phyloP scores from a whole-genome alignment of 768 basidiomycete genomes.

The Mycena leptocephala region DNA sequence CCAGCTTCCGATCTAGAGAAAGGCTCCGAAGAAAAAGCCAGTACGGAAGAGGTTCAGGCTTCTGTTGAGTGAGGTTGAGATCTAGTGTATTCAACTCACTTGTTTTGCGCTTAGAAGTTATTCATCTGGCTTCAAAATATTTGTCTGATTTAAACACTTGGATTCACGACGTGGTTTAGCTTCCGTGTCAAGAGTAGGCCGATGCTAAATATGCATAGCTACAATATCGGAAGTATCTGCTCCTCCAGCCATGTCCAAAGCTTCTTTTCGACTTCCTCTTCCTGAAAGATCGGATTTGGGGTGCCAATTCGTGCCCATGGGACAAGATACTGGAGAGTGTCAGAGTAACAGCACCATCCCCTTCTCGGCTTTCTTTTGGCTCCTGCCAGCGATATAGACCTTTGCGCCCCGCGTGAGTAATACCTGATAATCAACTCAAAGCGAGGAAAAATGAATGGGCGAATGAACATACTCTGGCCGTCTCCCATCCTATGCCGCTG shows the following conservation, averaged over 20 bases:
- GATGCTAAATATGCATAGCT: neutral
- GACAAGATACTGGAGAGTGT: constrained; percentile 51
- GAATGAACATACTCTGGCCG: neutral
- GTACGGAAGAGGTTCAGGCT: neutral
- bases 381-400: constrained; percentile 2
- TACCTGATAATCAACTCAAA: neutral
- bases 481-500: constrained; percentile 8
- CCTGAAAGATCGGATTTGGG: constrained; percentile 18
- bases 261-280: constrained; percentile 50
- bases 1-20: constrained; percentile 7
- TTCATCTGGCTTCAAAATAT: neutral
- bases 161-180: no score
- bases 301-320: constrained; percentile 59
- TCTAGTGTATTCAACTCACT: neutral
- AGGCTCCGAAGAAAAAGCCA: neutral
- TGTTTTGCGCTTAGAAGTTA: neutral
- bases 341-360: neutral
- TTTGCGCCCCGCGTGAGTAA: neutral
- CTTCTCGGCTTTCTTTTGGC: neutral
- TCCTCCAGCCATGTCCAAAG: constrained; percentile 64
- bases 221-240: constrained; percentile 44
- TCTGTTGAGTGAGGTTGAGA: neutral
- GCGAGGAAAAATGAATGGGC: neutral
- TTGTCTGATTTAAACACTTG: neutral
- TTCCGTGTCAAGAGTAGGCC: no score